Conservation (phyloP, 352 stramenopile species). For the Pythium oligandrum region DNA sequence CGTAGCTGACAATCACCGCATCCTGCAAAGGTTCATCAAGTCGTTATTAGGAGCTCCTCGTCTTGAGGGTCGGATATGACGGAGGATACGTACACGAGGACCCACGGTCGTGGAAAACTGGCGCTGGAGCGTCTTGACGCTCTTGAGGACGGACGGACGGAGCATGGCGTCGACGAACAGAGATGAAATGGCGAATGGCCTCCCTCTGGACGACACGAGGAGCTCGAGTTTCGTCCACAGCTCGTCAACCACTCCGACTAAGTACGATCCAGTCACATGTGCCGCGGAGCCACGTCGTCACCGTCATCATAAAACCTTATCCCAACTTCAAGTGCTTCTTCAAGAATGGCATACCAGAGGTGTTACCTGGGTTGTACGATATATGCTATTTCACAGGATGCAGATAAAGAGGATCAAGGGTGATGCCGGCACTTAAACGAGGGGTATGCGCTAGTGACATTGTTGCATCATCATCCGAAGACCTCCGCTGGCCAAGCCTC, state of each 20-base stretch:
- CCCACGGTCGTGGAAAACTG: constrained; percentile 35
- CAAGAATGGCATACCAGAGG: constrained; percentile 6
- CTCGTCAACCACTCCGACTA: constrained; percentile 1
- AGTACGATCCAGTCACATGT: too few species aligned
- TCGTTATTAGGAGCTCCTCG: not conserved
- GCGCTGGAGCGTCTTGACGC: constrained; percentile 30
- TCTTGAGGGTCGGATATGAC: not conserved
- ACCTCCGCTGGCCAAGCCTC: not conserved
- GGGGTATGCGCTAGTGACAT: not conserved
- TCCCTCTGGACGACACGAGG: too few species aligned
- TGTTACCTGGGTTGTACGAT: not conserved
- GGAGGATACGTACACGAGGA: constrained; percentile 23
- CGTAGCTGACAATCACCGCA: constrained; percentile 94
- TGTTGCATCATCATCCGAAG: constrained; percentile 13
- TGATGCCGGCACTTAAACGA: not conserved
- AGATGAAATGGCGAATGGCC: not conserved
- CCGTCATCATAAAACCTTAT: constrained; percentile 15
- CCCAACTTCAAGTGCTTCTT: constrained; percentile 6
- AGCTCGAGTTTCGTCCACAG: constrained; percentile 16
- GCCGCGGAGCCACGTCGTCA: too few species aligned
- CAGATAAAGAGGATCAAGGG: not conserved
- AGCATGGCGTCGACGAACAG: constrained; percentile 14
- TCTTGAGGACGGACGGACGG: constrained; percentile 19
- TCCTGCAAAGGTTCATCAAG: constrained; percentile 33
- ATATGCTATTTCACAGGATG: not conserved